A percentile compares a stretch with the other conserved stretches of the same genome.
Conservation (phyloP, 768 basidiomycete species). For the Tylopilus subfusipes region DNA sequence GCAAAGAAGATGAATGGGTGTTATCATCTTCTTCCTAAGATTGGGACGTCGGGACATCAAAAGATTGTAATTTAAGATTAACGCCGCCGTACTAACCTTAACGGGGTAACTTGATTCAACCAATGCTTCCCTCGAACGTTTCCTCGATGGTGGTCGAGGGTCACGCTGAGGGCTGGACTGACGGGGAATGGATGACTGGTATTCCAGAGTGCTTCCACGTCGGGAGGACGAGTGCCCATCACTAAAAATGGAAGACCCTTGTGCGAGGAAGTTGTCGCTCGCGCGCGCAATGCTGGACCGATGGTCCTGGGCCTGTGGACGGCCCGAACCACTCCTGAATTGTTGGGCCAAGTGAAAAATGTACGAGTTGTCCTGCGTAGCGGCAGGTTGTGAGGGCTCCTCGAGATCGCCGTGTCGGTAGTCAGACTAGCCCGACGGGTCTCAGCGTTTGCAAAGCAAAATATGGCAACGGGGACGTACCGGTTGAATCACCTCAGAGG, state of each 20-base stretch:
- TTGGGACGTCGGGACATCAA: constrained; percentile 23
- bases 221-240: constrained; percentile 21
- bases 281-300: constrained; percentile 32
- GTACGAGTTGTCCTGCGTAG: constrained; percentile 19
- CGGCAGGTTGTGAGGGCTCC: constrained; percentile 4
- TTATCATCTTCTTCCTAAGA: constrained; percentile 28
- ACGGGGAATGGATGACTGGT: constrained; percentile 10
- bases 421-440: constrained; percentile 10
- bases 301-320: constrained; percentile 29
- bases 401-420: constrained; percentile 19
- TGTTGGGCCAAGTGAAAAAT: constrained; percentile 25
- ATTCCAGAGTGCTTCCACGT: constrained; percentile 17
- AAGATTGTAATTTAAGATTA: constrained; percentile 26
- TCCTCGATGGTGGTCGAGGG: constrained; percentile 27
- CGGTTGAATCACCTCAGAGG: constrained; percentile 14
- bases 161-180: constrained; percentile 18
- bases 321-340: constrained; percentile 14
- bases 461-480: constrained; percentile 13
- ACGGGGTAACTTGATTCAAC: constrained; percentile 27
- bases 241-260: constrained; percentile 30
- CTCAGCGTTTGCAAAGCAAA: constrained; percentile 4
- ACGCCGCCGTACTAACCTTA: constrained; percentile 31
- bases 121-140: constrained; percentile 32
- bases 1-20: constrained; percentile 19
- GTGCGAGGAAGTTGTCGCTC: constrained; percentile 32